Conservation (phyloP, 75 land plant species). For the Larix kaempferi region DNA sequence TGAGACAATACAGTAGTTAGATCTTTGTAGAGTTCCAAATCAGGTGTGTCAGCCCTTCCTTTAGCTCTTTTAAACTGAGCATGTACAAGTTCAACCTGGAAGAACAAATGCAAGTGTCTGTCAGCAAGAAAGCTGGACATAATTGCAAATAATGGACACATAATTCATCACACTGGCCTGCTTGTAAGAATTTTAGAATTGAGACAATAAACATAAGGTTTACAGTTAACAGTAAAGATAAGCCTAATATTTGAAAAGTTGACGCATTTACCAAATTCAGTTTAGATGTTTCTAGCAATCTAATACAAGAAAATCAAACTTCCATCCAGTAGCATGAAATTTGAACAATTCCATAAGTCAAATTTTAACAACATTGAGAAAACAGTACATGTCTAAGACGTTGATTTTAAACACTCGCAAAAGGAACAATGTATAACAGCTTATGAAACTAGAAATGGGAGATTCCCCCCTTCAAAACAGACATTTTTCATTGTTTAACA, state of each 20-base stretch:
- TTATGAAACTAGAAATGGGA: not conserved
- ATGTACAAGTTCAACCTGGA: slow-evolving; percentile 84
- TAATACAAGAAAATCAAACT: slow-evolving; percentile 3
- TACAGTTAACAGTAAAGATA: slow-evolving; percentile 2
- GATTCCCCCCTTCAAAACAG: not conserved
- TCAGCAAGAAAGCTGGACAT: slow-evolving; percentile 1
- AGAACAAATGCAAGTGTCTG: slow-evolving; percentile 4
- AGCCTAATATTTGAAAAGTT: not conserved
- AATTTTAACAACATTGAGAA: not conserved
- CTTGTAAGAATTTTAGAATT: not conserved
- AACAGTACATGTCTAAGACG: not conserved
- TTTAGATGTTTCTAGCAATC: not conserved
- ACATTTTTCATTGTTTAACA: too few species aligned
- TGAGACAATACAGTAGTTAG: slow-evolving; percentile 40
- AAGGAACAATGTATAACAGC: not conserved
- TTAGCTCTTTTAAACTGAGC: slow-evolving; percentile 83
- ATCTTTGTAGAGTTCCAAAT: slow-evolving; percentile 50
- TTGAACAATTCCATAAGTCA: not conserved
- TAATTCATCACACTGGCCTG: not conserved
- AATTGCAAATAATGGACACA: slow-evolving; percentile 3
- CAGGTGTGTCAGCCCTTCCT: slow-evolving; percentile 56
- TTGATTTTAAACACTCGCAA: not conserved
- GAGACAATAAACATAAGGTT: not conserved
- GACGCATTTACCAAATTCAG: not conserved
- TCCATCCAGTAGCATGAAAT: not conserved